phyloP scores from a whole-genome alignment of 805 yeast genomes.

The Pichia nanzhaoensis region DNA sequence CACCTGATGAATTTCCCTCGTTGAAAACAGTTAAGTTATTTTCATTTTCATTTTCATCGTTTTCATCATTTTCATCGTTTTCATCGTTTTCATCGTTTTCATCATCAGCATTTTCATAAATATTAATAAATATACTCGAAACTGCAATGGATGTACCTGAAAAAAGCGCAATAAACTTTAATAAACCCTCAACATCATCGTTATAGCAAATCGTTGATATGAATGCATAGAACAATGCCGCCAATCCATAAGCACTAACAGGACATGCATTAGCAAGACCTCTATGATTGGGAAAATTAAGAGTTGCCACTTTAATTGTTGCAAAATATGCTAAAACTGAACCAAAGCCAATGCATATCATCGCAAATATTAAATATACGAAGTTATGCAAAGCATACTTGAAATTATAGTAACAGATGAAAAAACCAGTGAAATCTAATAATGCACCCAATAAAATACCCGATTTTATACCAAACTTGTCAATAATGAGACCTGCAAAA shows the following conservation, averaged over 20 bases:
- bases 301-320: constrained; percentile 48
- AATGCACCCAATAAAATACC: constrained; percentile 52
- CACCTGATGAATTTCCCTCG: constrained; percentile 1
- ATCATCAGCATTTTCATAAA: constrained; percentile 24
- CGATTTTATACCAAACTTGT: constrained; percentile 47
- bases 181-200: constrained; percentile 47
- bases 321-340: constrained; percentile 56
- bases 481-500: constrained; percentile 65
- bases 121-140: constrained; percentile 40
- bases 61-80: background rate
- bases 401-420: constrained; percentile 43
- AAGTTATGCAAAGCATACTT: constrained; percentile 34
- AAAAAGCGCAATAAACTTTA: constrained; percentile 47
- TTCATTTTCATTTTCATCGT: background rate
- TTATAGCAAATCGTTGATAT: constrained; percentile 47
- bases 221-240: constrained; percentile 59
- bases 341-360: constrained; percentile 56
- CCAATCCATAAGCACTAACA: constrained; percentile 61
- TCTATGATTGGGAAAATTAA: constrained; percentile 64
- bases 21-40: background rate
- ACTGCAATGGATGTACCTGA: constrained; percentile 42
- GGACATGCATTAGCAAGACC: constrained; percentile 69
- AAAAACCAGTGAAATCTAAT: constrained; percentile 49
- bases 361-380: constrained; percentile 38
- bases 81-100: constrained; percentile 6